These are phyloP conservation scores for Rhizopogon rudus DNA, from an alignment of 768 basidiomycete species.

Conservation along the genomic window DNA sequence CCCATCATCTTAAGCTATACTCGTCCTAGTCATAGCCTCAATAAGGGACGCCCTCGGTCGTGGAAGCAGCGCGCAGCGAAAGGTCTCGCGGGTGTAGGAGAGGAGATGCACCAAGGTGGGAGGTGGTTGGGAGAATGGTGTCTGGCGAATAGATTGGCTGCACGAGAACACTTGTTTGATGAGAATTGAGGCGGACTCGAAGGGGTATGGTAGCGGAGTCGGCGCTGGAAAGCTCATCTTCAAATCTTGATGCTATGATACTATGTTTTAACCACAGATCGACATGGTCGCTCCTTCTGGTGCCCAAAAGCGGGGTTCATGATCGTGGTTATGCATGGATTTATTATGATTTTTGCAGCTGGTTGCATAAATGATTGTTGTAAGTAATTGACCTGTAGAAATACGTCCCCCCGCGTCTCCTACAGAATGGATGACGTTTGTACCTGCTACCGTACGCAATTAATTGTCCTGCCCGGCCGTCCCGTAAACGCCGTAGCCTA, in stretches of 20 bases:
- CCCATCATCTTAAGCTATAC: no score
- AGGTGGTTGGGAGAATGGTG: slow-evolving; percentile 66
- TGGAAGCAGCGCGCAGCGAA: slow-evolving; percentile 51
- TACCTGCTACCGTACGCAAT: no score
- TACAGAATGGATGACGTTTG: no score
- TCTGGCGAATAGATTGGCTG: slow-evolving; percentile 63
- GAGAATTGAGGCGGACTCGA: slow-evolving; percentile 48
- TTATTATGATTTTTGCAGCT: background rate
- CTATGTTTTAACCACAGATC: background rate
- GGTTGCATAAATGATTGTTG: background rate
- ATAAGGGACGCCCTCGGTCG: slow-evolving; percentile 59
- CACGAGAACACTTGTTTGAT: slow-evolving; percentile 54
- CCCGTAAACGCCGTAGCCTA: no score
- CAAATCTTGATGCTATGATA: slow-evolving; percentile 24
- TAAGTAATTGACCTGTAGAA: no score
- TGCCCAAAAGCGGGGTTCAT: background rate
- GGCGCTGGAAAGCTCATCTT: slow-evolving; percentile 47
- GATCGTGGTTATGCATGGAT: background rate
- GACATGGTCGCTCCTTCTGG: background rate
- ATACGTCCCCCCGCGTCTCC: no score
- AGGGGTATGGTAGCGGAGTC: slow-evolving; percentile 34
- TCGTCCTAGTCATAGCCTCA: no score
- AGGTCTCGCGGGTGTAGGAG: slow-evolving; percentile 57
- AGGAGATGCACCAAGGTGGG: slow-evolving; percentile 57
- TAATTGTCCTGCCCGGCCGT: no score